Percentiles rank a stretch among this genome's conserved stretches.
Evolutionary conservation across 2,329 filamentous ascomycete species (phyloP).

Genomic region (Fusarium coicis): DNA sequence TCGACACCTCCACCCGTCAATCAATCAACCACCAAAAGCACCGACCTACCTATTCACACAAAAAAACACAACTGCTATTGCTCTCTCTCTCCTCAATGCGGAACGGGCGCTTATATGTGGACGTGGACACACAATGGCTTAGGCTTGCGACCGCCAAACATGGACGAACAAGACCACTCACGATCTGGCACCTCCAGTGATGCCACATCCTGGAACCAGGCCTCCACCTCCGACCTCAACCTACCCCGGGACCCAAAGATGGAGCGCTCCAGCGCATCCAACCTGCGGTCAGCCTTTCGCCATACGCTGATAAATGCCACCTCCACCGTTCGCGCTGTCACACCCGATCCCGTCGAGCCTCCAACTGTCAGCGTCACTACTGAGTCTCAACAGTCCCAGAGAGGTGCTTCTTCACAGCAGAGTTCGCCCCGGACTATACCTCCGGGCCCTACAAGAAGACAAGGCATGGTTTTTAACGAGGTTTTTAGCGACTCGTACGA

Average conservation of each 20-base stretch:
- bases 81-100: conserved; percentile 45
- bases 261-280: conserved; percentile 51
- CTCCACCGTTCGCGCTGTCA: conserved; percentile 71
- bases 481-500: conserved; percentile 63
- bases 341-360: conserved; percentile 66
- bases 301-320: conserved; percentile 46
- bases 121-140: conserved; percentile 56
- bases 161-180: conserved; percentile 56
- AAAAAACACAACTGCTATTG: conserved; percentile 10
- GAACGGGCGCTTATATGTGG: conserved; percentile 50
- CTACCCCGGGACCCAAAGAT: conserved; percentile 45
- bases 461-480: conserved; percentile 71
- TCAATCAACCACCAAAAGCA: conserved; percentile 5
- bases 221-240: conserved; percentile 45
- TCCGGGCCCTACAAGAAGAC: conserved; percentile 58
- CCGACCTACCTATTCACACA: conserved; percentile 3
- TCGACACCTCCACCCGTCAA: conserved; percentile 8
- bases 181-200: conserved; percentile 51
- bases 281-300: conserved; percentile 50
- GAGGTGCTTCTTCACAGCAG: conserved; percentile 46
- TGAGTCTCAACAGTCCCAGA: conserved; percentile 41
- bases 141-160: conserved; percentile 57
- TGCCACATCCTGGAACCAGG: conserved; percentile 48
- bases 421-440: conserved; percentile 49
- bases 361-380: conserved; percentile 37